Evolutionary conservation across 257 asterid species (phyloP).

Genomic region (Gentiana straminea): DNA sequence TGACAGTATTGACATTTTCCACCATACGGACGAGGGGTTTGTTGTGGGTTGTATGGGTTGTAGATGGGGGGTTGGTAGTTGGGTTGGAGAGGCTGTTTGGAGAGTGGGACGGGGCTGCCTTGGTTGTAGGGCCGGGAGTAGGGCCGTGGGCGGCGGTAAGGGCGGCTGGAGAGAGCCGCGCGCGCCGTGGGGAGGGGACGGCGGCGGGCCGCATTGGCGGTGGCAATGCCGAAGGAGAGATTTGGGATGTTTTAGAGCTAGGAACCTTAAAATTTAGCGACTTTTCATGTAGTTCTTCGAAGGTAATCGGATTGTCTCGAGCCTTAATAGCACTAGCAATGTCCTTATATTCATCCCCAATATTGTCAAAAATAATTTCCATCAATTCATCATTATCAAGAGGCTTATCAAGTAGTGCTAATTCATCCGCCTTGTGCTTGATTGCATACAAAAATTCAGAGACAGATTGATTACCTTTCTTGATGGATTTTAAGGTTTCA

Average conservation of each 20-base stretch:
- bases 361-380: neutral
- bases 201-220: too few relatives aligned
- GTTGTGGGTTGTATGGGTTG: too few relatives aligned
- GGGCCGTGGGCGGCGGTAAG: neutral
- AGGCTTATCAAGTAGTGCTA: neutral
- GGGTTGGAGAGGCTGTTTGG: neutral
- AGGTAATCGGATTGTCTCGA: neutral
- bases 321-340: too few relatives aligned
- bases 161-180: too few relatives aligned
- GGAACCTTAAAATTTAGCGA: neutral
- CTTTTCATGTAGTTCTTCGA: constrained; percentile 2
- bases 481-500: neutral
- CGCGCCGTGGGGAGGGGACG: neutral
- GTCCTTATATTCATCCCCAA: constrained; percentile 2
- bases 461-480: neutral
- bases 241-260: too few relatives aligned
- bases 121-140: neutral
- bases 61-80: neutral
- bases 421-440: constrained; percentile 5
- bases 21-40: too few relatives aligned
- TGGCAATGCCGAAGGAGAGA: too few relatives aligned
- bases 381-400: constrained; percentile 4
- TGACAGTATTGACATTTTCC: too few relatives aligned
- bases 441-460: neutral
- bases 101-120: neutral